Base-by-base conservation (phyloP, 306 rosid species). In the Dalbergia cochinchinensis region DNA sequence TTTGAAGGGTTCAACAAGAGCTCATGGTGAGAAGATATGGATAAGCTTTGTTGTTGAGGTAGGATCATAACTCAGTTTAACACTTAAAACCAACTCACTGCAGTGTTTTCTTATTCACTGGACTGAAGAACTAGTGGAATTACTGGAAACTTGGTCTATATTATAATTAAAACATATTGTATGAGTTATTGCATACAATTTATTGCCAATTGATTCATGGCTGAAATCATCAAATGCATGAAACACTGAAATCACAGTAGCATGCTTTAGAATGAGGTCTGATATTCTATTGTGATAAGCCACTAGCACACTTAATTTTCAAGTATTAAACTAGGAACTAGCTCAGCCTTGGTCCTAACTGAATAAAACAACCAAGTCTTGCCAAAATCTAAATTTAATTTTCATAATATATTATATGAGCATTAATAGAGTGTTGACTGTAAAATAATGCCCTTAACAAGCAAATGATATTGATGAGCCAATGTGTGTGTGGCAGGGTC, bases 31-130 rank as follows among this genome's bases (percentile, higher is more conserved):
- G 61, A 93, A 93, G 88, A 91, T 89, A 48, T 90, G 93, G 90
- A 91, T 96, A 84, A 90, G 97, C 84, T 96, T 96, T 87, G 91
- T 91, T 55, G 97, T 96, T 83, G 99, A 96, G 98, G 99, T 96
- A 85, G 50, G 90, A 64, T 76, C 48, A 57, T 3, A 67, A 15
- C 19, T 83, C 55, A 48, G 20, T 74, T 75, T 15, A 12, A 15
- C n/a, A 42, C 42, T 76, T 31, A 8, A 8, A 65, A 55, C 16
- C 11, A 64, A 57, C 19, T 33, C 45, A 47, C 18, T 13, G 7
- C 6, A 15, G 41, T 11, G 39, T 68, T 75, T 78, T 58, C 7
- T 59, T 11, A 35, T 66, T 63, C 5, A 11, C 4, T 8, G 33
- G 42, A 50, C 64, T 34, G 41, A 58, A 74, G 45, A 47, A 67